A percentile compares a stretch with the other conserved stretches of the same genome.
Evolutionary conservation across 768 basidiomycete genomes (phyloP).

Genomic region (Calocera viscosa): DNA sequence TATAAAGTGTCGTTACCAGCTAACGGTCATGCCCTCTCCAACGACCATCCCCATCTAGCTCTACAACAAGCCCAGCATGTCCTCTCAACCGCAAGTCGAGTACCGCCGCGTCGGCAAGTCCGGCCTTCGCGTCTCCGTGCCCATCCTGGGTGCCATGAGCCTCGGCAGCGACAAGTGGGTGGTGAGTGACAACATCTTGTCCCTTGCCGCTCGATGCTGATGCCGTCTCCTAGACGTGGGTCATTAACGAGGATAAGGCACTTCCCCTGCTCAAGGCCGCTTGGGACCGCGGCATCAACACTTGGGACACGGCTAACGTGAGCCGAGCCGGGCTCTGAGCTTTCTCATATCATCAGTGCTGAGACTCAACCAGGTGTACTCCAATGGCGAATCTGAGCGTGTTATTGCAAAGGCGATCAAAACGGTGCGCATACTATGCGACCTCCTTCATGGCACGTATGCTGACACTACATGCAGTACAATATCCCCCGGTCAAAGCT

Average conservation of each 20-base stretch:
- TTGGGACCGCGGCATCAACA: neutral
- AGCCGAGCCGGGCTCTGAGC: neutral
- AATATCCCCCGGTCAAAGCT: conserved; percentile 37
- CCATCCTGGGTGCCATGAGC: conserved; percentile 25
- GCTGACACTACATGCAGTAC: conserved; percentile 12
- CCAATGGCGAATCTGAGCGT: conserved; percentile 18
- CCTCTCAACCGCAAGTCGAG: conserved; percentile 17
- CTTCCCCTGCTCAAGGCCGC: conserved; percentile 5
- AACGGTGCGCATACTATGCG: conserved; percentile 14
- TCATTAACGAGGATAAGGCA: conserved; percentile 9
- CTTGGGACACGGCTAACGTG: neutral
- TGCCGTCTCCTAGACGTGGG: conserved; percentile 5
- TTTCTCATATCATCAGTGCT: neutral
- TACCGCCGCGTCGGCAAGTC: conserved; percentile 27
- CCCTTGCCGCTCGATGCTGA: neutral
- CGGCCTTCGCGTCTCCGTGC: conserved; percentile 28
- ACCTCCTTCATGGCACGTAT: neutral
- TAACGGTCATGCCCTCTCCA: too few relatives aligned
- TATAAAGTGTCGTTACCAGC: too few relatives aligned
- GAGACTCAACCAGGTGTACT: neutral
- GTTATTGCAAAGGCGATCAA: conserved; percentile 30
- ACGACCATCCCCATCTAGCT: too few relatives aligned
- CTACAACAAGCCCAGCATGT: too few relatives aligned
- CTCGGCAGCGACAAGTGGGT: conserved; percentile 22
- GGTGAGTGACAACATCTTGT: conserved; percentile 19